These are phyloP conservation scores for Plasmodium yoelii DNA, from an alignment of 169 alveolate species.

Conservation along the genomic window DNA sequence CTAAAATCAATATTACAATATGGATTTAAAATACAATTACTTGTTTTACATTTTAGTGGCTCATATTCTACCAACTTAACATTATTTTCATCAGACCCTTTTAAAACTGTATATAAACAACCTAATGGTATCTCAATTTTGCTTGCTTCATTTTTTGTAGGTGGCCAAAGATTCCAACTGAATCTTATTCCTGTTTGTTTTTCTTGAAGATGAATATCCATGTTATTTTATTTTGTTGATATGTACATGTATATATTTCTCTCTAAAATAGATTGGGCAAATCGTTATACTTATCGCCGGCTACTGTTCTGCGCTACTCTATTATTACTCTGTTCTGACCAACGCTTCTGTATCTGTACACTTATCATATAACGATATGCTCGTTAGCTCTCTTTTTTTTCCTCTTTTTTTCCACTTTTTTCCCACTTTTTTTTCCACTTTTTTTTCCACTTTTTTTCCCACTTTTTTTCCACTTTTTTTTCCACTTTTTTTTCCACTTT, in stretches of 20 bases:
- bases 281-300: neutral
- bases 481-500: neutral
- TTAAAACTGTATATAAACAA: constrained; percentile 94
- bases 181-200: constrained; percentile 95
- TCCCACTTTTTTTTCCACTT: too few relatives aligned
- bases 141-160: constrained; percentile 94
- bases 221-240: constrained; percentile 10
- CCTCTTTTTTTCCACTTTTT: neutral
- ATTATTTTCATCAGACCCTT: constrained; percentile 86
- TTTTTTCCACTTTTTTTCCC: neutral
- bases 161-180: constrained; percentile 99
- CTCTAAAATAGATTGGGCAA: neutral
- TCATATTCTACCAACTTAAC: constrained; percentile 95
- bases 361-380: neutral
- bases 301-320: too few relatives aligned
- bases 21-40: constrained; percentile 95
- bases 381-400: neutral
- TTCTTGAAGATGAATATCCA: constrained; percentile 90
- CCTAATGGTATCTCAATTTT: constrained; percentile 97
- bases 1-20: constrained; percentile 96
- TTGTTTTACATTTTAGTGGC: constrained; percentile 93
- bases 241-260: neutral
- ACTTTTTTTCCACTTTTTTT: neutral
- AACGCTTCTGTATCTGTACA: too few relatives aligned
- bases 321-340: too few relatives aligned